These are phyloP conservation scores for Schwanniomyces sp. DNA, from an alignment of 805 yeast genomes.

Conservation along the genomic window DNA sequence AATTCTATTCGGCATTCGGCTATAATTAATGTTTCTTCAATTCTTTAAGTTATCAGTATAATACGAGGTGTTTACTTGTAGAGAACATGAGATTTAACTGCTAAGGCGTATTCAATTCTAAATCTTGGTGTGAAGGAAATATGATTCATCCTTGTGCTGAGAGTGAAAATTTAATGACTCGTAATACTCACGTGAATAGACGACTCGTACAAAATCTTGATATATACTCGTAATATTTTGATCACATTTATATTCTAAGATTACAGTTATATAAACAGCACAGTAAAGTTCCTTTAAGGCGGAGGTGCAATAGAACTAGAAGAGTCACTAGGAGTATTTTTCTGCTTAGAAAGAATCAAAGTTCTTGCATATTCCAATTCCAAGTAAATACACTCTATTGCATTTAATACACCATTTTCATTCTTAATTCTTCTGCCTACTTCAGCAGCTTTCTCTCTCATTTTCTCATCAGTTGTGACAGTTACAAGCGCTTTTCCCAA, in stretches of 20 bases:
- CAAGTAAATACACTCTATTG: slow-evolving; percentile 75
- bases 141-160: background rate
- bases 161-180: background rate
- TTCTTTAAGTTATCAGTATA: slow-evolving; percentile 9
- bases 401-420: slow-evolving; percentile 82
- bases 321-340: slow-evolving; percentile 8
- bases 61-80: slow-evolving; percentile 16
- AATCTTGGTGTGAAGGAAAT: background rate
- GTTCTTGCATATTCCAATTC: slow-evolving; percentile 76
- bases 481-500: slow-evolving; percentile 68
- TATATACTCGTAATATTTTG: no score
- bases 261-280: background rate
- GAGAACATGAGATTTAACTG: slow-evolving; percentile 9
- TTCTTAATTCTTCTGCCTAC: slow-evolving; percentile 61
- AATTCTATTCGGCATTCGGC: slow-evolving; percentile 10
- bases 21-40: background rate
- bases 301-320: background rate
- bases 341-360: slow-evolving; percentile 48
- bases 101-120: background rate
- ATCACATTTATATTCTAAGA: no score
- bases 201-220: background rate
- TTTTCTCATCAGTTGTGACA: slow-evolving; percentile 64
- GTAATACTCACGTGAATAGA: background rate
- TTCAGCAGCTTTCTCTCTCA: slow-evolving; percentile 63
- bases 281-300: background rate